These are phyloP conservation scores for Ajuga chamaepitys DNA, from an alignment of 257 asterid species.

Conservation along the genomic window DNA sequence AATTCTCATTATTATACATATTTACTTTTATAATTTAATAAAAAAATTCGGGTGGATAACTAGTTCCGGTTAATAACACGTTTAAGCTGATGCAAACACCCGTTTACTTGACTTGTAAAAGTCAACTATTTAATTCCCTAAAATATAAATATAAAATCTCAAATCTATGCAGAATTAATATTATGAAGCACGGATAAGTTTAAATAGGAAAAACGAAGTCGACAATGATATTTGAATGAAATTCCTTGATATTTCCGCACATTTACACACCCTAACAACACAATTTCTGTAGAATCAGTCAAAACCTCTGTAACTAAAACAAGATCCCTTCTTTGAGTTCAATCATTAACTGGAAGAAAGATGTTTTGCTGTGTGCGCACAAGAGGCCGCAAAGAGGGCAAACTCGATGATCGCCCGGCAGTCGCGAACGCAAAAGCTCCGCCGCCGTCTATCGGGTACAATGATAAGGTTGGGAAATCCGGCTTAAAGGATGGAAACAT, in stretches of 20 bases:
- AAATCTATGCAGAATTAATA: too few species aligned
- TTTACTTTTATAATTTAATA: too few species aligned
- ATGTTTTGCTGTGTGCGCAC: slow-evolving; percentile 31
- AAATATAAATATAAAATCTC: too few species aligned
- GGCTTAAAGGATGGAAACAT: slow-evolving; percentile 20
- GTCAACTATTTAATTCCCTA: too few species aligned
- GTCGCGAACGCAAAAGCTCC: neutral
- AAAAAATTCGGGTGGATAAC: too few species aligned
- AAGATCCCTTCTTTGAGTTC: neutral
- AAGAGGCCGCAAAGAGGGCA: slow-evolving; percentile 6
- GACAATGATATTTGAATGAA: too few species aligned
- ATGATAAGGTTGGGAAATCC: neutral
- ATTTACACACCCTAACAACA: neutral
- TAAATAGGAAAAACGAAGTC: too few species aligned
- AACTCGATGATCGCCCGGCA: neutral
- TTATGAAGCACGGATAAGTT: too few species aligned
- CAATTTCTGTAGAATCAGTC: neutral
- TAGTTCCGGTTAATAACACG: too few species aligned
- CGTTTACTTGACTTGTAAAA: too few species aligned
- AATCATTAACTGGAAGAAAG: neutral
- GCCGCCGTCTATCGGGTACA: neutral
- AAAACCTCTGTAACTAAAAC: neutral
- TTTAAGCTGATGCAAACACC: too few species aligned
- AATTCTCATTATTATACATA: too few species aligned
- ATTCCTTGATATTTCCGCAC: neutral